A percentile compares a stretch with the other conserved stretches of the same genome.
Evolutionary conservation across 768 basidiomycete genomes (phyloP).

Genomic region (Jaapia argillacea): DNA sequence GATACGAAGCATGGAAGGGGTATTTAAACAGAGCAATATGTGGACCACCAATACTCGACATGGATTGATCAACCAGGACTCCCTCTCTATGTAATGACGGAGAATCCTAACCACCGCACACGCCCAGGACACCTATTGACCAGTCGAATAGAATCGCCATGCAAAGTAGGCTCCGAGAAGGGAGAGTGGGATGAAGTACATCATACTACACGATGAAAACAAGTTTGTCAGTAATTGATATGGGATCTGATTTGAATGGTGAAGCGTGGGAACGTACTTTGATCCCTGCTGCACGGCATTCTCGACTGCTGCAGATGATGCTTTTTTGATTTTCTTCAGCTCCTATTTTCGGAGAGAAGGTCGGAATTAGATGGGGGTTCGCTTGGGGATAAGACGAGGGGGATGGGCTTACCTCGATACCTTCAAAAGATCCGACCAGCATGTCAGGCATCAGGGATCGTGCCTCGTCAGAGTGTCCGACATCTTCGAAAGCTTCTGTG

Average conservation of each 20-base stretch:
- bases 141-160: slow-evolving; percentile 68
- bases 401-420: slow-evolving; percentile 40
- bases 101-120: too few species aligned
- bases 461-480: slow-evolving; percentile 98
- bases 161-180: slow-evolving; percentile 82
- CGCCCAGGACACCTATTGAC: too few species aligned
- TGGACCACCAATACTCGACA: too few species aligned
- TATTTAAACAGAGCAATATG: too few species aligned
- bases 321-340: slow-evolving; percentile 37
- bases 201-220: slow-evolving; percentile 35
- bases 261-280: slow-evolving; percentile 34
- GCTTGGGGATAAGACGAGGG: too few species aligned
- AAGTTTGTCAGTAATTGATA: slow-evolving; percentile 5
- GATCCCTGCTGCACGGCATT: slow-evolving; percentile 56
- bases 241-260: neutral
- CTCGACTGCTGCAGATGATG: slow-evolving; percentile 27
- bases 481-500: slow-evolving; percentile 98
- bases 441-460: slow-evolving; percentile 72
- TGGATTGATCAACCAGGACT: too few species aligned
- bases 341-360: slow-evolving; percentile 24
- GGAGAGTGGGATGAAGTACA: slow-evolving; percentile 79
- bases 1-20: too few species aligned
- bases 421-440: slow-evolving; percentile 76
- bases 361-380: slow-evolving; percentile 3
- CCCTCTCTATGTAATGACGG: too few species aligned